A percentile compares a stretch with the other conserved stretches of the same genome.
Evolutionary conservation across 176 grass and related monocot species (phyloP).

Genomic region (Miscanthus lutarioriparius): DNA sequence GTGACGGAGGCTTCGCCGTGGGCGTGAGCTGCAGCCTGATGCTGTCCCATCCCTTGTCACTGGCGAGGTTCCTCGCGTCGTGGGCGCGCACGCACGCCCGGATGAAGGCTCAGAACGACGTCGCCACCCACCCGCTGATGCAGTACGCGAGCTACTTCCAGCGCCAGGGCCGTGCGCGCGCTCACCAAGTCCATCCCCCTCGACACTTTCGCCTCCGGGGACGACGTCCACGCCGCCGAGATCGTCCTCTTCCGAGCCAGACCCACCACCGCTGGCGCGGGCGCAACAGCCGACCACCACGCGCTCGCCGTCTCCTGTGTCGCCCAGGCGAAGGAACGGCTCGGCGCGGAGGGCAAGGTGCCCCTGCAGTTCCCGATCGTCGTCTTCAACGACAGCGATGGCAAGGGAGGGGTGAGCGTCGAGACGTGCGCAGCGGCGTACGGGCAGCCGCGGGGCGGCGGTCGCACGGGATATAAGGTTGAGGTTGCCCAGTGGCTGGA

Average conservation of each 20-base stretch:
- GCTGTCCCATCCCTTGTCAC: neutral
- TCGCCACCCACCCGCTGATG: neutral
- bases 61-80: neutral
- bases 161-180: neutral
- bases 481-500: neutral
- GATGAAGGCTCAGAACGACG: neutral
- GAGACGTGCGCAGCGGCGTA: neutral
- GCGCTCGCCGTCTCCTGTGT: neutral
- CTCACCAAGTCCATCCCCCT: neutral
- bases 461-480: neutral
- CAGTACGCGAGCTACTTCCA: neutral
- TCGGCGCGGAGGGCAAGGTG: neutral
- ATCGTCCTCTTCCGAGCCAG: neutral
- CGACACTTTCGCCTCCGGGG: neutral
- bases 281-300: neutral
- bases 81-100: neutral
- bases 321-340: neutral
- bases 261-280: neutral
- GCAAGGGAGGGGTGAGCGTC: neutral
- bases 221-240: neutral
- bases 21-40: conserved; percentile 68
- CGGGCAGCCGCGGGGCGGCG: neutral
- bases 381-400: neutral
- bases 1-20: conserved; percentile 58
- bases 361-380: neutral